A percentile compares a stretch with the other conserved stretches of the same genome.
These are phyloP conservation scores for Penicillium sp. DNA, from an alignment of 2,329 filamentous ascomycete genomes.

Conservation along the genomic window DNA sequence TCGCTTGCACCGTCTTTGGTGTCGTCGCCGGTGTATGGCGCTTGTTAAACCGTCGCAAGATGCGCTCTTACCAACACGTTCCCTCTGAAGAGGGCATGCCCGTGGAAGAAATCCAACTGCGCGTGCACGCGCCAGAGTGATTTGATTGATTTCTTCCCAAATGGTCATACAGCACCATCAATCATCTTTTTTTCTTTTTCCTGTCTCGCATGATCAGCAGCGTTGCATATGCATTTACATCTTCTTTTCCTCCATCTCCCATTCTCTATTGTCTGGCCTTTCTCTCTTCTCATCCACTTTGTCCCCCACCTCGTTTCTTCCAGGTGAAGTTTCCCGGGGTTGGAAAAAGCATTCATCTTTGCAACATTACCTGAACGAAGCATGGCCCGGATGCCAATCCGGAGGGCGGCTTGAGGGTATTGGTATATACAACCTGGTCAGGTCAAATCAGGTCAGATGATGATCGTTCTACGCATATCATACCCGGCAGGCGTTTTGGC, in stretches of 20 bases:
- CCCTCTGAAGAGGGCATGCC: constrained; percentile 35
- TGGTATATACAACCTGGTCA: constrained; percentile 22
- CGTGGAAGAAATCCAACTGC: constrained; percentile 27
- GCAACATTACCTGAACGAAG: constrained; percentile 14
- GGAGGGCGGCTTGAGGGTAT: constrained; percentile 10
- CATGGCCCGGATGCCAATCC: neutral
- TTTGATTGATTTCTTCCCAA: neutral
- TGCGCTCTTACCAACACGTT: constrained; percentile 35
- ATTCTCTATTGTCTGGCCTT: neutral
- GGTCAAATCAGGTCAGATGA: constrained; percentile 21
- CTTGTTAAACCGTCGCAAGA: constrained; percentile 27
- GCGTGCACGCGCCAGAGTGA: constrained; percentile 19
- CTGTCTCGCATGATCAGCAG: constrained; percentile 20
- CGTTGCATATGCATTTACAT: constrained; percentile 16
- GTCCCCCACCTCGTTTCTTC: constrained; percentile 11
- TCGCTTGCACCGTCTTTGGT: constrained; percentile 31
- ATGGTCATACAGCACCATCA: neutral
- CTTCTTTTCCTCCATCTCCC: neutral
- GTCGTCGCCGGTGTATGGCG: constrained; percentile 28
- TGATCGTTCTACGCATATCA: constrained; percentile 31
- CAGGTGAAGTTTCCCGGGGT: constrained; percentile 14
- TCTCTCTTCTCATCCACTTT: neutral
- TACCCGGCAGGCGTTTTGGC: constrained; percentile 29
- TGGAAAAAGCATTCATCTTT: neutral
- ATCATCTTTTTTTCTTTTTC: neutral